Percentiles rank a stretch among this genome's conserved stretches.
These are phyloP conservation scores for Alternaria dauci DNA, from an alignment of 2,329 filamentous ascomycete genomes.

Conservation along the genomic window DNA sequence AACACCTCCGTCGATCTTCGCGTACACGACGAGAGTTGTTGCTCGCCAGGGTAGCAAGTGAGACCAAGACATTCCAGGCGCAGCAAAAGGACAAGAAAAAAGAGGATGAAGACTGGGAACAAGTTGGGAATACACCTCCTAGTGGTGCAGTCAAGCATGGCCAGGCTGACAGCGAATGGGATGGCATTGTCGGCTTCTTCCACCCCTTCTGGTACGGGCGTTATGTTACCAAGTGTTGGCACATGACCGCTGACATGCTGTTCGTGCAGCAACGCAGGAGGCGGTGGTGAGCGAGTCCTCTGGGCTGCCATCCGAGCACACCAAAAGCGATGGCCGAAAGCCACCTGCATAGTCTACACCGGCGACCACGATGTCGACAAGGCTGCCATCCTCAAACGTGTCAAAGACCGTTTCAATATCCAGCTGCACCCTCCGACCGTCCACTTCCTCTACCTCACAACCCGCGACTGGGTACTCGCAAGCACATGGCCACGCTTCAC, in stretches of 20 bases:
- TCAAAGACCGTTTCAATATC: constrained; percentile 90
- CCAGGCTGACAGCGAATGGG: constrained; percentile 69
- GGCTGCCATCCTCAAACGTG: constrained; percentile 76
- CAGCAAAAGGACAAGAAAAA: constrained; percentile 26
- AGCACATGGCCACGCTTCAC: constrained; percentile 93
- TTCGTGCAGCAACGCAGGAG: constrained; percentile 82
- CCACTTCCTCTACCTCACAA: constrained; percentile 89
- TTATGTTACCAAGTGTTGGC: neutral
- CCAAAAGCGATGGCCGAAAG: constrained; percentile 85
- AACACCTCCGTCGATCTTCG: constrained; percentile 43
- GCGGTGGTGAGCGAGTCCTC: constrained; percentile 92
- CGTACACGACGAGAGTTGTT: constrained; percentile 45
- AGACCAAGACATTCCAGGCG: constrained; percentile 38
- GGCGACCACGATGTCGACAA: constrained; percentile 92
- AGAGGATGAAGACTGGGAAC: constrained; percentile 75
- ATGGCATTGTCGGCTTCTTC: constrained; percentile 92
- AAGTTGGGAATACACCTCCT: constrained; percentile 64
- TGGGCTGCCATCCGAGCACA: constrained; percentile 95
- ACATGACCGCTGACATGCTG: constrained; percentile 25
- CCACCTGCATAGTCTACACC: constrained; percentile 92
- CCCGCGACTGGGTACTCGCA: constrained; percentile 83
- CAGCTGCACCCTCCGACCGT: constrained; percentile 82
- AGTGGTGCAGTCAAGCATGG: constrained; percentile 56
- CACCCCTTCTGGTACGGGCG: constrained; percentile 87
- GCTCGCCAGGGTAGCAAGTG: constrained; percentile 42